Evolutionary conservation across 768 basidiomycete genomes (phyloP), one percentile per base, ranked within the genome.

Genomic region (Calvatia gigantea): DNA sequence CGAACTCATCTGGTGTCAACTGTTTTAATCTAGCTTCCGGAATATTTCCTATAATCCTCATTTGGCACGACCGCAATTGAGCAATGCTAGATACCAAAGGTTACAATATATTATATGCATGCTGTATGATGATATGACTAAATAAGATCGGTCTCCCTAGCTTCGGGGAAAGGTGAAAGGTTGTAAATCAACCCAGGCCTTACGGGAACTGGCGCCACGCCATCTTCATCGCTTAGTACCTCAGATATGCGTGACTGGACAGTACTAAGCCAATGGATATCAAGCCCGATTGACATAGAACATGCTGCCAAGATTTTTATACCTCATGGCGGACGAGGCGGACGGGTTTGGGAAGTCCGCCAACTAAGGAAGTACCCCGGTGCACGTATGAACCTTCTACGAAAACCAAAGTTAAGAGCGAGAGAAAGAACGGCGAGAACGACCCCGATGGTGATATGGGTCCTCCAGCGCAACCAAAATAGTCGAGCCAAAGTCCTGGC

Each of bases 401-500:
- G 54, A 19, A 57, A 52, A n/a, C 63, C 63, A 44, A 71, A 31
- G 56, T 65, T 69, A 43, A 71, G 48, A 27, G 66, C 45, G 43
- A 72, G 56, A 14, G 68, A 42, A 42, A 69, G 62, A 19, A 71
- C 55, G 23, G 72, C 50, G 41, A 77, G 41, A 45, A 69, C 65
- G 44, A 77, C 44, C 19, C 69, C 62, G 38, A 70, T 38, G 38
- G 73, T 65, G 54, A 83, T 67, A 44, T 75, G 69, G 35, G 66
- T 69, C 42, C 73, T 71, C 87, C 89, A 89, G 29, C 81, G 79
- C 58, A 74, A 69, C 87, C 88, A 89, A 69, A 84, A 85, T 11
- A 91, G 73, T 32, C 75, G 64, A 2, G 73, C 73, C 25, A 91
- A 77, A 2, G 89, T 91, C 39, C 75, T 75, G 19, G 76, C 63